A percentile compares a stretch with the other conserved stretches of the same genome.
phyloP scores from a whole-genome alignment of 2,329 filamentous ascomycete genomes.

The Lecanicillium sp. region DNA sequence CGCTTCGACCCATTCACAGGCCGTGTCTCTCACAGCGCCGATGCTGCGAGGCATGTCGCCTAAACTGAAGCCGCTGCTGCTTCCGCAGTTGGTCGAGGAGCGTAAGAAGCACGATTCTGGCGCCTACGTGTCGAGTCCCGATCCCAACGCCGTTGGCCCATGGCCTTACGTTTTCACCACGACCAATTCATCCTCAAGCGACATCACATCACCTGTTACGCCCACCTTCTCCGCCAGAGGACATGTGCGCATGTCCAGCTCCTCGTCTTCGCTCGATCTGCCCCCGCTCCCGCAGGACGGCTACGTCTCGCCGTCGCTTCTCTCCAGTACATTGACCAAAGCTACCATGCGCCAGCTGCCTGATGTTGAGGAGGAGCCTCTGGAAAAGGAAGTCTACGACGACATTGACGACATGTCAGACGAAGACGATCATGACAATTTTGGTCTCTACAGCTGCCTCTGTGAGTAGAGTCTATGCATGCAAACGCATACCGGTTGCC shows the following conservation, averaged over 20 bases:
- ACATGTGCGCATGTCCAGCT: slow-evolving; percentile 64
- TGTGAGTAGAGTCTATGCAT: slow-evolving; percentile 50
- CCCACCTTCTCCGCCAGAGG: slow-evolving; percentile 62
- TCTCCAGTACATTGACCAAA: slow-evolving; percentile 27
- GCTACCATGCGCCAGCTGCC: slow-evolving; percentile 63
- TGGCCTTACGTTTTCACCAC: slow-evolving; percentile 36
- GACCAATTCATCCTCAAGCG: slow-evolving; percentile 55
- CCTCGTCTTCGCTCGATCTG: slow-evolving; percentile 69
- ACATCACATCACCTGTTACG: slow-evolving; percentile 63
- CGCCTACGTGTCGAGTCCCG: slow-evolving; percentile 21
- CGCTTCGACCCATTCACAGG: slow-evolving; percentile 6
- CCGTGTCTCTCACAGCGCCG: slow-evolving; percentile 7
- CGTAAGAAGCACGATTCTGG: slow-evolving; percentile 33
- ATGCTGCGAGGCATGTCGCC: slow-evolving; percentile 34
- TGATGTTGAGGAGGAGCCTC: slow-evolving; percentile 78
- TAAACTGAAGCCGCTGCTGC: slow-evolving; percentile 46
- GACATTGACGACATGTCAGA: slow-evolving; percentile 35
- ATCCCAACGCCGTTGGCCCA: slow-evolving; percentile 26
- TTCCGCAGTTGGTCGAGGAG: slow-evolving; percentile 49
- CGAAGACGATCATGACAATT: slow-evolving; percentile 26
- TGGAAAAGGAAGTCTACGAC: slow-evolving; percentile 60
- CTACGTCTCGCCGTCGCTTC: slow-evolving; percentile 43
- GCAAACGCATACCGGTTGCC: slow-evolving; percentile 15
- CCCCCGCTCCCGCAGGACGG: slow-evolving; percentile 39
- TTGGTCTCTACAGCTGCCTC: slow-evolving; percentile 59